phyloP scores from a whole-genome alignment of 257 asterid genomes.

The Ocimum tenuiflorum region DNA sequence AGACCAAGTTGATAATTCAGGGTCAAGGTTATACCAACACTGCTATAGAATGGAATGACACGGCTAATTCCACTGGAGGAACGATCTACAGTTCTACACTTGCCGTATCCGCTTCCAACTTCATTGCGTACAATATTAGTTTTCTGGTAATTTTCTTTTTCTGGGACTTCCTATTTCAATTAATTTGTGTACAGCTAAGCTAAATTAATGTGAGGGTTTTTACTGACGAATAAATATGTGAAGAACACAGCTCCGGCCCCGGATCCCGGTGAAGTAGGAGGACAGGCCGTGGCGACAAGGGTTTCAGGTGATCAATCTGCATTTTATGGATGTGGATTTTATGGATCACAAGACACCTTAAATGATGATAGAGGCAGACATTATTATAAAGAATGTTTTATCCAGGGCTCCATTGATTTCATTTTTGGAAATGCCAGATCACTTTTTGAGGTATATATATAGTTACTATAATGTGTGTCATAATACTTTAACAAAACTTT shows the following conservation, averaged over 20 bases:
- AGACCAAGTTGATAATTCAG: conserved; percentile 58
- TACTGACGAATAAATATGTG: not conserved
- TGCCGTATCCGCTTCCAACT: conserved; percentile 43
- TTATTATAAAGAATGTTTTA: conserved; percentile 71
- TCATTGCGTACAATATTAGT: conserved; percentile 70
- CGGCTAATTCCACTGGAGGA: conserved; percentile 70
- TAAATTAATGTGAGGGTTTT: not conserved
- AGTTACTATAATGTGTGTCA: too few species aligned
- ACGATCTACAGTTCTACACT: conserved; percentile 54
- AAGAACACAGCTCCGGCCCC: conserved; percentile 86
- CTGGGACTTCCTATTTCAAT: not conserved
- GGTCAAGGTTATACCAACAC: conserved; percentile 73
- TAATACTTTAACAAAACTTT: too few species aligned
- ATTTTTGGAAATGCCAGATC: conserved; percentile 73
- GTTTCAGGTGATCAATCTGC: conserved; percentile 63
- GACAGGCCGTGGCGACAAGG: conserved; percentile 64
- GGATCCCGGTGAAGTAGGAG: conserved; percentile 56
- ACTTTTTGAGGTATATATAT: conserved; percentile 48
- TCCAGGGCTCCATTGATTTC: conserved; percentile 90
- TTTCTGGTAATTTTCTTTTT: conserved; percentile 44
- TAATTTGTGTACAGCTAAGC: too few species aligned
- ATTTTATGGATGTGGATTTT: conserved; percentile 78
- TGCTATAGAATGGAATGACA: conserved; percentile 70
- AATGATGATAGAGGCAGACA: conserved; percentile 74
- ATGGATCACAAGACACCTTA: conserved; percentile 77